Conservation (phyloP, 176 grass and related monocot genomes). For the Melocanna baccifera region DNA sequence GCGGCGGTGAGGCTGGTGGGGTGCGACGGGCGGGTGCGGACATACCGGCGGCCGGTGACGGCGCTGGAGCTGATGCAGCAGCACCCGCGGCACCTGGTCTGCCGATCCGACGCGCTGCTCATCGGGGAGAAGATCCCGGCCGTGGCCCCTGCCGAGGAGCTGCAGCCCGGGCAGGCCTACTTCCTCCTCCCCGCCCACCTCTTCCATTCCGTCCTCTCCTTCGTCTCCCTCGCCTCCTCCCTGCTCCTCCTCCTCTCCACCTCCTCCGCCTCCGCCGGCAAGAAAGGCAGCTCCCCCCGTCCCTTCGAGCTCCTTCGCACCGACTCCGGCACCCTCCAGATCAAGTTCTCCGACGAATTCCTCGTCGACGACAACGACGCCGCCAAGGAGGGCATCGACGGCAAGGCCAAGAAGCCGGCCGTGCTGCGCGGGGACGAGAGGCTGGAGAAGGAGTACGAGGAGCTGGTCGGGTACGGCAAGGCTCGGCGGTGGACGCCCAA, state of each 20-base stretch:
- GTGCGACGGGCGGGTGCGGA: slow-evolving; percentile 51
- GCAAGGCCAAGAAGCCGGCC: neutral
- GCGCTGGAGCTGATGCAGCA: slow-evolving; percentile 80
- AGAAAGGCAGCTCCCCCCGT: slow-evolving; percentile 13
- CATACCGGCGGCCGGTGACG: slow-evolving; percentile 59
- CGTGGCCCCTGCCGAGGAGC: slow-evolving; percentile 39
- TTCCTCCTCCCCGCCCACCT: slow-evolving; percentile 81
- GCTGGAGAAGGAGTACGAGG: slow-evolving; percentile 84
- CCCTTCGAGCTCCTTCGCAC: slow-evolving; percentile 80
- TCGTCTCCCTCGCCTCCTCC: slow-evolving; percentile 79
- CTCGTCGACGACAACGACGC: slow-evolving; percentile 23
- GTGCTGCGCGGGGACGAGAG: slow-evolving; percentile 46
- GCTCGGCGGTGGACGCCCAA: slow-evolving; percentile 60
- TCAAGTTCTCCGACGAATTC: slow-evolving; percentile 78
- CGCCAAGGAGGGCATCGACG: neutral
- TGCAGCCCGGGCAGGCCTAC: slow-evolving; percentile 72
- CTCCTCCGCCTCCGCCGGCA: neutral
- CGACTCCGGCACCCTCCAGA: slow-evolving; percentile 61
- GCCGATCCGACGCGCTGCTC: slow-evolving; percentile 78
- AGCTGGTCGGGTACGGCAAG: slow-evolving; percentile 54
- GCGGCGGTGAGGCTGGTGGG: slow-evolving; percentile 47
- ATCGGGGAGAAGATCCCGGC: slow-evolving; percentile 82
- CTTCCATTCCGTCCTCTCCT: slow-evolving; percentile 88
- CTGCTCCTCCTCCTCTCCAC: slow-evolving; percentile 30
- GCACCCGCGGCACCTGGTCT: slow-evolving; percentile 79